Evolutionary conservation across 2,329 filamentous ascomycete genomes (phyloP).

Genomic region (Macroventuria anomochaeta): DNA sequence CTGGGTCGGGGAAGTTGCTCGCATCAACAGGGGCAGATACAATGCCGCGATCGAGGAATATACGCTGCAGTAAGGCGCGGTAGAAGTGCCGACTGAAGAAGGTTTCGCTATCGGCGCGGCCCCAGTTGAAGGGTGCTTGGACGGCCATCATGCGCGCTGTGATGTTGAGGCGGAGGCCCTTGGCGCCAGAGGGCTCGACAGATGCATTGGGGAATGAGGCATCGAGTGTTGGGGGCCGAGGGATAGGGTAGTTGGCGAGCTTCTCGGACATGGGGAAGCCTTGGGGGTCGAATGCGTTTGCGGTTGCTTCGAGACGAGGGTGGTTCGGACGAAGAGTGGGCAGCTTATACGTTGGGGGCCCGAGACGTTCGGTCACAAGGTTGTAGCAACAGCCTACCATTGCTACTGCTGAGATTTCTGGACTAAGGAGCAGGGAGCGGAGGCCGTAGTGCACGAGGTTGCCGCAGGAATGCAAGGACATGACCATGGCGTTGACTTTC

Average conservation of each 20-base stretch:
- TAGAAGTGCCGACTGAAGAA: constrained; percentile 97
- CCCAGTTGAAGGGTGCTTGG: constrained; percentile 95
- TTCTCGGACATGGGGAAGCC: constrained; percentile 91
- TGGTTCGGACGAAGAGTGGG: constrained; percentile 78
- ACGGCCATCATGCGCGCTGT: constrained; percentile 98
- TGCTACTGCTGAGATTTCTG: constrained; percentile 84
- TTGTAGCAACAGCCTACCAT: constrained; percentile 99
- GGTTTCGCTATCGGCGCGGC: constrained; percentile 74
- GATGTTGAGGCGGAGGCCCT: constrained; percentile 87
- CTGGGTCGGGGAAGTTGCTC: constrained; percentile 48
- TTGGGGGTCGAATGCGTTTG: constrained; percentile 78
- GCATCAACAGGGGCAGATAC: constrained; percentile 62
- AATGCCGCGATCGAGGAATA: constrained; percentile 86
- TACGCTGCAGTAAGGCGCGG: constrained; percentile 84
- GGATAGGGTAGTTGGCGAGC: constrained; percentile 60
- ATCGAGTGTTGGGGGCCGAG: constrained; percentile 5
- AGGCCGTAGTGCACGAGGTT: constrained; percentile 97
- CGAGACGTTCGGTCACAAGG: constrained; percentile 86
- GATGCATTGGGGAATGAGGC: neutral
- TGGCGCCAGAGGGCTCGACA: constrained; percentile 7
- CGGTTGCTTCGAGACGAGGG: constrained; percentile 70
- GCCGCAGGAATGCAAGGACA: constrained; percentile 96
- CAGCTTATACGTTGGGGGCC: constrained; percentile 84
- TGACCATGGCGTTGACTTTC: constrained; percentile 71
- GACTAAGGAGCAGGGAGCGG: constrained; percentile 82